phyloP scores from a whole-genome alignment of 805 yeast genomes.

The Ogataea nitratoaversa region DNA sequence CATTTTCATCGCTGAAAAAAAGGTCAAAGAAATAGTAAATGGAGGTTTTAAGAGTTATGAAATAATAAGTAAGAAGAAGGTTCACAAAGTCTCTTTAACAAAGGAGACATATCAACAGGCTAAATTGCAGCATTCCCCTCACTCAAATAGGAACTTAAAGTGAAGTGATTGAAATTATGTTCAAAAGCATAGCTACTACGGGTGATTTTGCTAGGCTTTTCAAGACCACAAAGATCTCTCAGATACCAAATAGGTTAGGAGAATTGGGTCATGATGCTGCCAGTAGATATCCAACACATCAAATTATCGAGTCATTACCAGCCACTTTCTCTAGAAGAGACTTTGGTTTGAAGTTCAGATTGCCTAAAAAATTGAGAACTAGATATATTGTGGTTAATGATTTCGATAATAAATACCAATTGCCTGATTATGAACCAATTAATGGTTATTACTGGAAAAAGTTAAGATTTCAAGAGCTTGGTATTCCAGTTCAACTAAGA shows the following conservation, averaged over 20 bases:
- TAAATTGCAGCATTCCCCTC: too few relatives aligned
- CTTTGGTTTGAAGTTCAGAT: slow-evolving; percentile 69
- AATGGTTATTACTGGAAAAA: slow-evolving; percentile 59
- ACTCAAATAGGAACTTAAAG: too few relatives aligned
- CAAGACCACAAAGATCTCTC: slow-evolving; percentile 31
- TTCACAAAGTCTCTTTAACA: too few relatives aligned
- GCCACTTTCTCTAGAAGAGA: slow-evolving; percentile 62
- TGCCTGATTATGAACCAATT: slow-evolving; percentile 68
- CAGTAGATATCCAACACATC: slow-evolving; percentile 57
- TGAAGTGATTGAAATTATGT: slow-evolving; percentile 10
- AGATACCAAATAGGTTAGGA: slow-evolving; percentile 28
- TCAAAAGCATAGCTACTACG: slow-evolving; percentile 19
- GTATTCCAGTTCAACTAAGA: slow-evolving; percentile 40
- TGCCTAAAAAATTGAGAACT: slow-evolving; percentile 59
- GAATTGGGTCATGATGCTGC: slow-evolving; percentile 22
- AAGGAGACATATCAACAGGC: too few relatives aligned
- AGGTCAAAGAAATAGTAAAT: too few relatives aligned
- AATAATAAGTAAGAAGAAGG: too few relatives aligned
- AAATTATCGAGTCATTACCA: slow-evolving; percentile 65
- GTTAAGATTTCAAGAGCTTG: slow-evolving; percentile 64
- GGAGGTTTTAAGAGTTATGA: too few relatives aligned
- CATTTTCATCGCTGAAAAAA: too few relatives aligned
- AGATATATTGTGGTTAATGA: slow-evolving; percentile 61
- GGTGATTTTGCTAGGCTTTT: slow-evolving; percentile 27
- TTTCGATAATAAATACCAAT: slow-evolving; percentile 59